Evolutionary conservation across 75 land plant genomes (phyloP), one percentile per base, ranked within the genome.

Genomic region (Isoetes taiwanensis): DNA sequence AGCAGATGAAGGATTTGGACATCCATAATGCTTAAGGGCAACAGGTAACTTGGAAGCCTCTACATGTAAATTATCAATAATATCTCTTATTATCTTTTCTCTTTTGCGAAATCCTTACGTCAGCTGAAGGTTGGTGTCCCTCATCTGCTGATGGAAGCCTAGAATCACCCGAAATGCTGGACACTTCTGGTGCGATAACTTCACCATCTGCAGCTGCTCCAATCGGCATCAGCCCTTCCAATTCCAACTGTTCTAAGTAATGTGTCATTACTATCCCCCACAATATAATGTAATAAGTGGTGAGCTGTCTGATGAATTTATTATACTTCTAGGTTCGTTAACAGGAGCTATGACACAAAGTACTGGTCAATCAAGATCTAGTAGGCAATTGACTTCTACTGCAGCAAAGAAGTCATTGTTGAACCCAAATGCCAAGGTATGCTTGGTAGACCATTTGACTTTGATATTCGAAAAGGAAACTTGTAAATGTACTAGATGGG

Each of bases 391-490:
- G 21, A 30, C 33, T 17, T 20, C 46, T 39, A 20, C 33, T 16
- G 40, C 63, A 16, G 17, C 54, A 19, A 73, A 38, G 48, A 76
- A 57, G 32, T 62, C 59, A 1, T 10, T 62, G 3, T 52, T 76
- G 21, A 76, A 73, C 62, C 57, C 66, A 2, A 66, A 76, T 61
- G 76, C 77, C 16, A 76, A 76, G 66, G 77, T 73, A 55, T 1
- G 24, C 2, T 10, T 16, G n/a, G n/a, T n/a, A n/a, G n/a, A n/a
- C n/a, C n/a, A n/a, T n/a, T n/a, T n/a, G n/a, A n/a, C n/a, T n/a
- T n/a, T n/a, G n/a, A n/a, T n/a, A n/a, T n/a, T n/a, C n/a, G n/a
- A n/a, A n/a, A n/a, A n/a, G n/a, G n/a, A n/a, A n/a, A n/a, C n/a
- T n/a, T n/a, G n/a, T n/a, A n/a, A n/a, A n/a, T n/a, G n/a, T n/a